Conservation (phyloP, 805 yeast species). For the Candida verbasci region DNA sequence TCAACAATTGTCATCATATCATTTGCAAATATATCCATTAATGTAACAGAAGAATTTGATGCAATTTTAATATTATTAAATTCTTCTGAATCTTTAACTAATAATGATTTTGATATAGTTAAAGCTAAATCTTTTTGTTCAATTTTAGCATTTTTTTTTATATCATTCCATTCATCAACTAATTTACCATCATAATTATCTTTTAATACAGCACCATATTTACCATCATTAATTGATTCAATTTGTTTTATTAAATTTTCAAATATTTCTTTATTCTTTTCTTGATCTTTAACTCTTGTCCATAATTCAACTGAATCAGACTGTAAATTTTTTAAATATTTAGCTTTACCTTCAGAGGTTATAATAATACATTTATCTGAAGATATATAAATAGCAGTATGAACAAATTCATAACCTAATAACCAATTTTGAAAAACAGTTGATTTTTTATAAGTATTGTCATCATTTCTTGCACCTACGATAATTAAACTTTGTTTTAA, state of each 20-base stretch:
- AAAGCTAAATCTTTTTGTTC: conserved; percentile 46
- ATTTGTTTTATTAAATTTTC: conserved; percentile 49
- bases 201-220: conserved; percentile 61
- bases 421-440: conserved; percentile 88
- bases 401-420: conserved; percentile 93
- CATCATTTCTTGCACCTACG: conserved; percentile 83
- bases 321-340: conserved; percentile 61
- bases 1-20: conserved; percentile 86
- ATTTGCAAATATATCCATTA: conserved; percentile 80
- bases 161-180: conserved; percentile 70
- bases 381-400: conserved; percentile 69
- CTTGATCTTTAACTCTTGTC: conserved; percentile 77
- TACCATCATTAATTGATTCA: conserved; percentile 32
- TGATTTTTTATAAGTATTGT: conserved; percentile 84
- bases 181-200: conserved; percentile 83
- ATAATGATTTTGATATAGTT: conserved; percentile 54
- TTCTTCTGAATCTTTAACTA: conserved; percentile 77
- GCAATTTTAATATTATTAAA: conserved; percentile 62
- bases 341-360: conserved; percentile 83
- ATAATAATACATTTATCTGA: conserved; percentile 57
- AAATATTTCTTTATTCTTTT: conserved; percentile 66
- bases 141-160: conserved; percentile 25
- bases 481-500: conserved; percentile 46
- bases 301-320: conserved; percentile 46
- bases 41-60: conserved; percentile 67